phyloP scores from a whole-genome alignment of 2,329 filamentous ascomycete species.

The Blumeria hordei region DNA sequence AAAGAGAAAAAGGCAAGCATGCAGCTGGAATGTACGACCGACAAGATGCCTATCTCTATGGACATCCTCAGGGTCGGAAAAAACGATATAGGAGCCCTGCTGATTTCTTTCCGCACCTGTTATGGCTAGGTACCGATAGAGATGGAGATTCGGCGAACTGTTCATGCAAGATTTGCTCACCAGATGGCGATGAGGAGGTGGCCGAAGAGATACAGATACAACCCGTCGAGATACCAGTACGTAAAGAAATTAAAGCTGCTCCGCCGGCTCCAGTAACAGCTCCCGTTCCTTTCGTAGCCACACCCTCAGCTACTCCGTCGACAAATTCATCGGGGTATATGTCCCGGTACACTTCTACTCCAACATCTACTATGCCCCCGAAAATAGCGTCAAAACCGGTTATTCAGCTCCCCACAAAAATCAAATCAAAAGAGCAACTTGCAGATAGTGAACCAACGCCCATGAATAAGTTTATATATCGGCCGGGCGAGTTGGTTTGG shows the following conservation, averaged over 20 bases:
- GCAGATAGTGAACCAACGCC: conserved; percentile 20
- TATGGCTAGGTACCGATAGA: conserved; percentile 30
- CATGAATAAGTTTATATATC: conserved; percentile 22
- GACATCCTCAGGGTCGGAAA: conserved; percentile 29
- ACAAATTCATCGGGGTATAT: background rate
- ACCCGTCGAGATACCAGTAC: background rate
- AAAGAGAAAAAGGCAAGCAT: conserved; percentile 19
- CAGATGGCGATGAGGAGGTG: conserved; percentile 19
- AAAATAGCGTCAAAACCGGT: conserved; percentile 3
- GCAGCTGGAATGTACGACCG: conserved; percentile 25
- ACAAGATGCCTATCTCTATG: conserved; percentile 35
- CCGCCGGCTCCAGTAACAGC: background rate
- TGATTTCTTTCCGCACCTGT: conserved; percentile 34
- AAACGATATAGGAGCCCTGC: conserved; percentile 32
- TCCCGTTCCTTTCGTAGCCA: background rate
- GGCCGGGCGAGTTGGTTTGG: conserved; percentile 31
- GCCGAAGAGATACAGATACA: conserved; percentile 16
- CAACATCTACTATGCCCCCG: background rate
- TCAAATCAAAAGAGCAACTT: conserved; percentile 20
- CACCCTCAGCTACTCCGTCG: background rate
- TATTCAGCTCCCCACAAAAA: conserved; percentile 1
- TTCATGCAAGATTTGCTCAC: conserved; percentile 30
- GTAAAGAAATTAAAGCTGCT: background rate
- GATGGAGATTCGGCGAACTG: conserved; percentile 27
- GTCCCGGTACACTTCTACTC: background rate